These are phyloP conservation scores for Adansonia rubrostipa DNA, from an alignment of 441 rosid species.

Conservation along the genomic window DNA sequence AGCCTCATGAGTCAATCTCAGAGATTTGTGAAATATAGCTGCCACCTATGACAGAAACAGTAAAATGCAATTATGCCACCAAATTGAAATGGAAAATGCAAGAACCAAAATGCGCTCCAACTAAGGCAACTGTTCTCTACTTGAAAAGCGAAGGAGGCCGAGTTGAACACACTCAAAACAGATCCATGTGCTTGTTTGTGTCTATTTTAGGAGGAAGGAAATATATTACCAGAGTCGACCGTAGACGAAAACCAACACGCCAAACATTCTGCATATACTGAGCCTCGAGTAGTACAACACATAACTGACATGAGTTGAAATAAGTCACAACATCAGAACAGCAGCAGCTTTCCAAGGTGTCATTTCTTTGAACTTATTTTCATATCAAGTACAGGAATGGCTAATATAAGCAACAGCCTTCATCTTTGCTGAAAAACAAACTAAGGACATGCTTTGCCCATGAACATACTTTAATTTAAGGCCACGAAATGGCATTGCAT, in stretches of 20 bases:
- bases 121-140: not conserved
- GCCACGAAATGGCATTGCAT: not conserved
- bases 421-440: not conserved
- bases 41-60: conserved; percentile 68
- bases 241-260: conserved; percentile 84
- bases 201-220: conserved; percentile 4
- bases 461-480: not conserved
- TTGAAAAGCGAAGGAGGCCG: conserved; percentile 17
- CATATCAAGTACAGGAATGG: not conserved
- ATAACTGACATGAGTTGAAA: conserved; percentile 52
- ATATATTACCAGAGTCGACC: conserved; percentile 87
- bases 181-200: not conserved
- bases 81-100: conserved; percentile 8
- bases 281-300: conserved; percentile 80
- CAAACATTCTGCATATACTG: conserved; percentile 84
- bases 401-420: not conserved
- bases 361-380: not conserved
- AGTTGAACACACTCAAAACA: not conserved
- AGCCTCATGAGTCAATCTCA: conserved; percentile 81
- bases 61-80: not conserved
- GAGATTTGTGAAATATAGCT: conserved; percentile 79
- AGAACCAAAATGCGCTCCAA: not conserved
- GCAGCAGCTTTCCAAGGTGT: not conserved
- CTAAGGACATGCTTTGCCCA: not conserved
- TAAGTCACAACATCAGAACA: conserved; percentile 24